Conservation (phyloP, 2,329 filamentous ascomycete species). For the Geosmithia morbida region DNA sequence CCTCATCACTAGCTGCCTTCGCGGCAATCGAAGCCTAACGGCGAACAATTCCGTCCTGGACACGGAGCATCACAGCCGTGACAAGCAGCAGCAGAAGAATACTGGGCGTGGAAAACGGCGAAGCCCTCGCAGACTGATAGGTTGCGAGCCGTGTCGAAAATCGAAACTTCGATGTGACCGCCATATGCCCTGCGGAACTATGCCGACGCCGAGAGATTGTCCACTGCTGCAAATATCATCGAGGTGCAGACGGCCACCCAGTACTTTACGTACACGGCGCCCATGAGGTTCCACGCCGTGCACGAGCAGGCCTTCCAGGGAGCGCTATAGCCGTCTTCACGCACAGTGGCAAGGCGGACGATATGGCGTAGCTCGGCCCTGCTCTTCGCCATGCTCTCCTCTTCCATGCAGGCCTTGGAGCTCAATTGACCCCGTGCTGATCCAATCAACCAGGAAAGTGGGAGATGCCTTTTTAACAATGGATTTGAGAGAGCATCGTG, state of each 20-base stretch:
- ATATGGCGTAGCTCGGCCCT: slow-evolving; percentile 6
- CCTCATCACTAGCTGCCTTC: too few species aligned
- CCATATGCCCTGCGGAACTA: slow-evolving; percentile 4
- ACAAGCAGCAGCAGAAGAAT: neutral
- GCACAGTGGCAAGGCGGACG: neutral
- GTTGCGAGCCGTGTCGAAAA: slow-evolving; percentile 6
- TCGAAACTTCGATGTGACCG: slow-evolving; percentile 7
- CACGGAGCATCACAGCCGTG: neutral
- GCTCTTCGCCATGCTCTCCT: slow-evolving; percentile 6
- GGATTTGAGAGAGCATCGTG: neutral
- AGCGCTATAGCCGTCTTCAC: slow-evolving; percentile 5
- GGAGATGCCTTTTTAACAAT: neutral
- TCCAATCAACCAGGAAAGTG: slow-evolving; percentile 5
- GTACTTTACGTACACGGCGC: slow-evolving; percentile 5
- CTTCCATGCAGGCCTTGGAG: slow-evolving; percentile 4
- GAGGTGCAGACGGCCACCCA: neutral
- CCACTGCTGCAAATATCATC: neutral
- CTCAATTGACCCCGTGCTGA: slow-evolving; percentile 4
- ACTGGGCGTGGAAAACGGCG: neutral
- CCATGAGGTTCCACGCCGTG: slow-evolving; percentile 6
- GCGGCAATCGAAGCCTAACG: neutral
- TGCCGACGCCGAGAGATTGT: neutral
- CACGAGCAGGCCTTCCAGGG: slow-evolving; percentile 7
- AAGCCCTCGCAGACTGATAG: slow-evolving; percentile 3
- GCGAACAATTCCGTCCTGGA: neutral